Conservation (phyloP, 2,329 filamentous ascomycete species). For the Aureobasidium sp. region DNA sequence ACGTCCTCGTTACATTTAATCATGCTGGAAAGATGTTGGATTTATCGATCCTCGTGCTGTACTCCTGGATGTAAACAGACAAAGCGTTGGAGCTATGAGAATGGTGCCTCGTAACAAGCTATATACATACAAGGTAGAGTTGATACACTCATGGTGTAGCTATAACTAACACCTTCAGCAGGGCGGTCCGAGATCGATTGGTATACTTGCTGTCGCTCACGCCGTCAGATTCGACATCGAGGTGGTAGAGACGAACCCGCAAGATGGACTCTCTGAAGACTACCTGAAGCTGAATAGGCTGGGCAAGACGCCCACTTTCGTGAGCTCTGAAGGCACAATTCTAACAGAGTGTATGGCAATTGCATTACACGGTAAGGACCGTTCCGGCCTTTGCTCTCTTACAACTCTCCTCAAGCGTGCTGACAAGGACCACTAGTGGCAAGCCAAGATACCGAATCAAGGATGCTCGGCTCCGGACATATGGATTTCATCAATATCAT, state of each 20-base stretch:
- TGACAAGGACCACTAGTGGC: background rate
- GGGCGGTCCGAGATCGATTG: constrained; percentile 83
- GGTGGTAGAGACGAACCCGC: constrained; percentile 63
- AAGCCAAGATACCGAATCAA: constrained; percentile 39
- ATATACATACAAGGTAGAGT: background rate
- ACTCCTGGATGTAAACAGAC: background rate
- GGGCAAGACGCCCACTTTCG: constrained; percentile 86
- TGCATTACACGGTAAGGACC: constrained; percentile 76
- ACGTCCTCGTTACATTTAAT: background rate
- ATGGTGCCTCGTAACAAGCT: background rate
- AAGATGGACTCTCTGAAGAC: constrained; percentile 59
- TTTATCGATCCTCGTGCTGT: background rate
- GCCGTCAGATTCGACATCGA: constrained; percentile 91
- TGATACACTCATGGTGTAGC: no score
- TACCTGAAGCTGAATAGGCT: constrained; percentile 81
- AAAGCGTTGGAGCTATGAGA: no score
- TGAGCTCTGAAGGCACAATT: constrained; percentile 82
- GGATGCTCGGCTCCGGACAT: constrained; percentile 98
- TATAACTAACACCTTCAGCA: constrained; percentile 32
- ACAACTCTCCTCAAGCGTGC: no score
- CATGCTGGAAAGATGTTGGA: background rate
- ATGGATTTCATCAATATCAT: constrained; percentile 98
- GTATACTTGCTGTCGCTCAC: constrained; percentile 89
- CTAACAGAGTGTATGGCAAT: constrained; percentile 90
- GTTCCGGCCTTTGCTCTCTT: no score